Conservation (phyloP, 306 rosid genomes). For the Rubus idaeus region DNA sequence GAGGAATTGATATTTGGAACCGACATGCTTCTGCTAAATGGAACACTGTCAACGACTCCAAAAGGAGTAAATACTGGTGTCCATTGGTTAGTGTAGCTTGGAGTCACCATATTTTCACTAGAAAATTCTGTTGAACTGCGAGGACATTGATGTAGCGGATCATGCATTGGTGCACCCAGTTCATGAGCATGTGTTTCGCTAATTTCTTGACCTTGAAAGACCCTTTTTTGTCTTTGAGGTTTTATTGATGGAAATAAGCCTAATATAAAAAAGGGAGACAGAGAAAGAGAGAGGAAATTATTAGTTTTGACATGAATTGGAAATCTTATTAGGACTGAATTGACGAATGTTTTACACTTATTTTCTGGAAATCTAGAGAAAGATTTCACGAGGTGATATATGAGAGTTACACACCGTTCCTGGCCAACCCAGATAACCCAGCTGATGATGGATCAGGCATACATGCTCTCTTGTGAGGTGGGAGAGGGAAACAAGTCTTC, state of each 20-base stretch:
- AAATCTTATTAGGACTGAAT: background rate
- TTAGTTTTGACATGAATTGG: constrained; percentile 7
- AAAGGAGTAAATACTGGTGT: constrained; percentile 1
- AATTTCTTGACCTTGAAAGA: constrained; percentile 66
- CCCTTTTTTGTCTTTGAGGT: constrained; percentile 32
- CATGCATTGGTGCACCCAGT: constrained; percentile 26
- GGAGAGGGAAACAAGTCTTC: constrained; percentile 12
- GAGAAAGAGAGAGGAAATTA: background rate
- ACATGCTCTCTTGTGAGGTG: constrained; percentile 35
- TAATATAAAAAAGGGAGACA: constrained; percentile 19
- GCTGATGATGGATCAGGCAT: constrained; percentile 24
- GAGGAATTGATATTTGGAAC: constrained; percentile 40
- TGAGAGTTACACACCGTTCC: constrained; percentile 39
- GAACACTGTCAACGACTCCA: constrained; percentile 16
- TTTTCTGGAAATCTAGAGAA: constrained; percentile 14
- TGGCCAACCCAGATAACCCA: constrained; percentile 27
- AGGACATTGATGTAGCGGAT: constrained; percentile 24
- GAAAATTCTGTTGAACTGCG: constrained; percentile 25
- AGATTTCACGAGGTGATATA: background rate
- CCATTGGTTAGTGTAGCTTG: constrained; percentile 27
- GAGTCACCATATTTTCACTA: constrained; percentile 27
- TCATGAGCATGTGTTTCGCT: constrained; percentile 23
- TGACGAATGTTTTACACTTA: background rate
- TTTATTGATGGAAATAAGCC: constrained; percentile 26
- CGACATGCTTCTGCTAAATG: constrained; percentile 30